These are phyloP conservation scores for Zostera marina DNA, from an alignment of 116 monocot species.

Conservation along the genomic window DNA sequence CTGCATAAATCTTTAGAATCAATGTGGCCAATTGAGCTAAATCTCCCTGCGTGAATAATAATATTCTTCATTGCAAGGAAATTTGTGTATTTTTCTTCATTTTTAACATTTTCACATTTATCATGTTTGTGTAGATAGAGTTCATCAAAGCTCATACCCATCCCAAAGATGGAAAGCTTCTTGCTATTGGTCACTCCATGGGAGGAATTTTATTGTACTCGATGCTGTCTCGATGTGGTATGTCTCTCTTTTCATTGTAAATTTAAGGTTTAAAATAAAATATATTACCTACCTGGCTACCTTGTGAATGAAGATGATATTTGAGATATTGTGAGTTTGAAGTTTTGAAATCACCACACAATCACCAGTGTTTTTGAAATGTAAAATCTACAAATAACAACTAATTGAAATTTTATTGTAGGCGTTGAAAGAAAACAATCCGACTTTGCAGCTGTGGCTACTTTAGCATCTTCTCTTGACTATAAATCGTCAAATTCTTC, in stretches of 20 bases:
- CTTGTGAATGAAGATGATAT: too few relatives aligned
- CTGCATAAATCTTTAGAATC: too few relatives aligned
- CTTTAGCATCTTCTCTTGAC: conserved; percentile 92
- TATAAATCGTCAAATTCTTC: conserved; percentile 84
- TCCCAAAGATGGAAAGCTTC: conserved; percentile 62
- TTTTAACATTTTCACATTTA: neutral
- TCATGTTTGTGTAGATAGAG: conserved; percentile 37
- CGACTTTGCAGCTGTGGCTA: conserved; percentile 60
- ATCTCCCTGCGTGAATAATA: too few relatives aligned
- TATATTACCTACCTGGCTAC: too few relatives aligned
- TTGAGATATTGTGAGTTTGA: too few relatives aligned
- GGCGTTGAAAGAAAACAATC: conserved; percentile 42
- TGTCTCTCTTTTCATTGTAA: neutral
- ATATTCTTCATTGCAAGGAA: conserved; percentile 4
- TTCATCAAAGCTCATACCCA: conserved; percentile 64
- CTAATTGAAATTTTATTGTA: conserved; percentile 6
- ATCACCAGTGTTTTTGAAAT: neutral
- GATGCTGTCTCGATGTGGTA: conserved; percentile 78
- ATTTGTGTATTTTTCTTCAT: neutral
- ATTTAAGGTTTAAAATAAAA: too few relatives aligned
- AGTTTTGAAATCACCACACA: too few relatives aligned
- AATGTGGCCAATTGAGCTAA: too few relatives aligned
- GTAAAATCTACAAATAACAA: neutral
- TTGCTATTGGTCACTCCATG: conserved; percentile 98
- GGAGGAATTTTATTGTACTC: conserved; percentile 92